Percentiles rank a stretch among this genome's conserved stretches.
These are phyloP conservation scores for Cylindricascospora bacillispora DNA, from an alignment of 1,139 yeast genomes.

Conservation along the genomic window DNA sequence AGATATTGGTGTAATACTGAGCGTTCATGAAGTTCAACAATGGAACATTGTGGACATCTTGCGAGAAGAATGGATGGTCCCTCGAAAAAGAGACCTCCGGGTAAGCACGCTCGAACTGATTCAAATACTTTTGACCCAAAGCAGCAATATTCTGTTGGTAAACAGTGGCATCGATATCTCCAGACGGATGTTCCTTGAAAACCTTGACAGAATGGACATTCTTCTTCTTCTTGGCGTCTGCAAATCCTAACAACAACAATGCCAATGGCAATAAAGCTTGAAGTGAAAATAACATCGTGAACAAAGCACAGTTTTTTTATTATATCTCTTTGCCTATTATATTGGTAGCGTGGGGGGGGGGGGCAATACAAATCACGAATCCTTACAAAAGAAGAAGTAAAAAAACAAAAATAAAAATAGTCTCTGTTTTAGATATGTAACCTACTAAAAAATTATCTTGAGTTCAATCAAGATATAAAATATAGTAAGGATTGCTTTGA, in stretches of 20 bases:
- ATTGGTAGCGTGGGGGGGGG: too few relatives aligned
- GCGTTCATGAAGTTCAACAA: constrained; percentile 88
- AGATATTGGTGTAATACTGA: constrained; percentile 84
- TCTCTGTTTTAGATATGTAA: too few relatives aligned
- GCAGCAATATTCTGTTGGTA: constrained; percentile 55
- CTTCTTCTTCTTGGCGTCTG: constrained; percentile 42
- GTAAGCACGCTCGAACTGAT: constrained; percentile 37
- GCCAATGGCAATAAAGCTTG: constrained; percentile 68
- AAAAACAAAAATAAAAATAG: too few relatives aligned
- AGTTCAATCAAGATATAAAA: too few relatives aligned
- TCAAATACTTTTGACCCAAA: constrained; percentile 63
- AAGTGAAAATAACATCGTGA: constrained; percentile 29
- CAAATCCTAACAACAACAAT: constrained; percentile 34
- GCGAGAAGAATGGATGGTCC: constrained; percentile 17
- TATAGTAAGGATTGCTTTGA: too few relatives aligned
- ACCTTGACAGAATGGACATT: constrained; percentile 51
- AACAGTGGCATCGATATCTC: constrained; percentile 44
- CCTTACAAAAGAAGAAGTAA: too few relatives aligned
- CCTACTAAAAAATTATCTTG: too few relatives aligned
- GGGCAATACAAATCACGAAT: too few relatives aligned
- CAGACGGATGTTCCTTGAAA: constrained; percentile 50
- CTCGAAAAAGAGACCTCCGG: constrained; percentile 23
- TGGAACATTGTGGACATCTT: constrained; percentile 54
- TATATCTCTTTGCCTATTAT: too few relatives aligned
- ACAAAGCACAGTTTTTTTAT: too few relatives aligned